Evolutionary conservation across 1,284 basidiomycete genomes (phyloP).

Genomic region (Neonothopanus nambi): DNA sequence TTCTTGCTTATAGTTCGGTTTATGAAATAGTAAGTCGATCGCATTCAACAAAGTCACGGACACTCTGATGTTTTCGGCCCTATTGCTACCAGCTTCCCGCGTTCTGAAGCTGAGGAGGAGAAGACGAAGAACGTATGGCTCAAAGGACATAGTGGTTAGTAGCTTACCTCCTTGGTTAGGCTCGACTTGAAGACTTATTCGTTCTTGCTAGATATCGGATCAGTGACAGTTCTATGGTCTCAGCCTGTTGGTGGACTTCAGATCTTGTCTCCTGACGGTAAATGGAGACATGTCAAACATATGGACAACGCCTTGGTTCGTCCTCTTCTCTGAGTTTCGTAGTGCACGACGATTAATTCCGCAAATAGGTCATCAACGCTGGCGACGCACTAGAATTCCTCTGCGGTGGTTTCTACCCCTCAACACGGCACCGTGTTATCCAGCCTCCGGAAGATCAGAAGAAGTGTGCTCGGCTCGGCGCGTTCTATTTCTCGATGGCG

Average conservation of each 20-base stretch:
- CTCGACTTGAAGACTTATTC: background rate
- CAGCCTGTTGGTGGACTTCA: constrained; percentile 63
- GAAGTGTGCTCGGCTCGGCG: constrained; percentile 44
- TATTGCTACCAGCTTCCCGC: constrained; percentile 23
- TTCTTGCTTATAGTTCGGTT: constrained; percentile 39
- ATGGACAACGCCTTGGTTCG: constrained; percentile 59
- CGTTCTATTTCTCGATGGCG: constrained; percentile 51
- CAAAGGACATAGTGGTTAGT: constrained; percentile 37
- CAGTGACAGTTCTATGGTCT: constrained; percentile 57
- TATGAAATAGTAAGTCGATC: constrained; percentile 42
- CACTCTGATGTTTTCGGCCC: too few relatives aligned
- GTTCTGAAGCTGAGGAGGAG: constrained; percentile 42
- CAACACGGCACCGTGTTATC: constrained; percentile 31
- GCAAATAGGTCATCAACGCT: constrained; percentile 48
- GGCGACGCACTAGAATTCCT: constrained; percentile 61
- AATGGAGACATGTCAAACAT: constrained; percentile 62
- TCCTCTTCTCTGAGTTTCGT: background rate
- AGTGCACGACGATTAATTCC: too few relatives aligned
- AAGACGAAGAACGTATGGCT: constrained; percentile 48
- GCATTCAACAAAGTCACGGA: background rate
- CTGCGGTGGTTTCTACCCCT: constrained; percentile 50
- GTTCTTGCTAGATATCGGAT: constrained; percentile 38
- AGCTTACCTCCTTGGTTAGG: background rate
- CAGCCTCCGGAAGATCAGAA: constrained; percentile 50
- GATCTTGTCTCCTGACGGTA: constrained; percentile 49